Evolutionary conservation across 306 rosid genomes (phyloP).

Genomic region (Quercus robur): DNA sequence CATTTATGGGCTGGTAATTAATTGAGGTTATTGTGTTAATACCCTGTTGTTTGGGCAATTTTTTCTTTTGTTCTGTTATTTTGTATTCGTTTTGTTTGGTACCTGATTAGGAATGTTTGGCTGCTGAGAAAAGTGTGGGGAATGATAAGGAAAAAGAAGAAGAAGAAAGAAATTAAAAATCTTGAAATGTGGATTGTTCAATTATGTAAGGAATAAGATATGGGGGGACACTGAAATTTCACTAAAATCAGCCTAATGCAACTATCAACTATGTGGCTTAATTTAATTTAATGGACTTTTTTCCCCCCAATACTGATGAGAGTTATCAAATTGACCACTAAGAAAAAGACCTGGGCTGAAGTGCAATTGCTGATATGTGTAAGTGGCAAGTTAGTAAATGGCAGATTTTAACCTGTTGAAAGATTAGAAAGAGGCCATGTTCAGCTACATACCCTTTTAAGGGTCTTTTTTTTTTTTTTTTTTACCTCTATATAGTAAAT

Average conservation of each 20-base stretch:
- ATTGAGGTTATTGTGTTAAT: too few species aligned
- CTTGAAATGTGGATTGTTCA: neutral
- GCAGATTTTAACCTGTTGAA: neutral
- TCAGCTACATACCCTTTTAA: neutral
- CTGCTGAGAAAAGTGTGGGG: neutral
- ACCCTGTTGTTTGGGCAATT: neutral
- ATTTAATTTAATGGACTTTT: neutral
- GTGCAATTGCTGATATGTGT: neutral
- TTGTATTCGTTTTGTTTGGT: neutral
- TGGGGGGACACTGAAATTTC: neutral
- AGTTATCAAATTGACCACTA: neutral
- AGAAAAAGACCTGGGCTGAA: neutral
- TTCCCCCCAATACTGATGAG: neutral
- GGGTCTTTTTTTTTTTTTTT: neutral
- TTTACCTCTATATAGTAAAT: too few species aligned
- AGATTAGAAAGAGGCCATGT: neutral
- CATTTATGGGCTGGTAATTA: too few species aligned
- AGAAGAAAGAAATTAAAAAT: neutral
- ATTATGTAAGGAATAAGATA: neutral
- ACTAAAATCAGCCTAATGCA: neutral
- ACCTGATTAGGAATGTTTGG: neutral
- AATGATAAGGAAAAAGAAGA: neutral
- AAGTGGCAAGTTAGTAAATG: neutral
- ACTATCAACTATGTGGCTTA: neutral
- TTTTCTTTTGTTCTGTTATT: neutral